phyloP scores from a whole-genome alignment of 2,329 filamentous ascomycete genomes.

The Ceratocystis destructans region DNA sequence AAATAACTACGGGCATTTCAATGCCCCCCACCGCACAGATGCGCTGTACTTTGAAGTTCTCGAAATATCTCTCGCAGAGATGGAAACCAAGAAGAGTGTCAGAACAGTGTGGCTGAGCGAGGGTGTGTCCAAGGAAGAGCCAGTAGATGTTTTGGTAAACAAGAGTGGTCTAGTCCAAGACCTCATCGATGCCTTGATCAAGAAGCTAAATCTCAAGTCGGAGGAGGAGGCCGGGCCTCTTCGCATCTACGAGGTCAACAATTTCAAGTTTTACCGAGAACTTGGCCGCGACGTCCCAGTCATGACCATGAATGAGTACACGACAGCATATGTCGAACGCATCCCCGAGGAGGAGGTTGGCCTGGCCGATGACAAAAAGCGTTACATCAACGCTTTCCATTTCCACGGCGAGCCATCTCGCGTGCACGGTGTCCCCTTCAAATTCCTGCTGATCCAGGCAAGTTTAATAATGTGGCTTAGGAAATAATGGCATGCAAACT shows the following conservation, averaged over 20 bases:
- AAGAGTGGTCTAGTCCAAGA: constrained; percentile 75
- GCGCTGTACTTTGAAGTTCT: constrained; percentile 83
- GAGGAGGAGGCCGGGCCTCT: constrained; percentile 57
- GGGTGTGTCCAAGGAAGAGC: constrained; percentile 83
- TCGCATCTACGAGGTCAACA: constrained; percentile 69
- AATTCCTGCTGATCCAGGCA: constrained; percentile 72
- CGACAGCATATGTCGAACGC: constrained; percentile 65
- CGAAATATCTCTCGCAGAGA: constrained; percentile 83
- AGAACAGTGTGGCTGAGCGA: constrained; percentile 78
- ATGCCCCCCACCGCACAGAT: constrained; percentile 57
- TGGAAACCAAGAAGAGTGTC: constrained; percentile 81
- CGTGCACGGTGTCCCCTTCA: constrained; percentile 79
- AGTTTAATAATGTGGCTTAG: constrained; percentile 23
- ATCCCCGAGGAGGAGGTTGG: constrained; percentile 61
- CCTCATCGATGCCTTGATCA: constrained; percentile 59
- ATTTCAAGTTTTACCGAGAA: constrained; percentile 71
- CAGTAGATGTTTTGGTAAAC: constrained; percentile 68
- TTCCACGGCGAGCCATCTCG: constrained; percentile 83
- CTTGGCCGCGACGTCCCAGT: constrained; percentile 58
- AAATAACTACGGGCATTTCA: constrained; percentile 54
- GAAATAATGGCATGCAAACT: neutral
- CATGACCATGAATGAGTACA: constrained; percentile 74
- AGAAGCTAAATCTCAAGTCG: constrained; percentile 66
- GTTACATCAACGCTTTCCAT: constrained; percentile 70
- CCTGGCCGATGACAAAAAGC: constrained; percentile 31